These are phyloP conservation scores for Plasmodium blacklocki DNA, from an alignment of 169 alveolate genomes.

Conservation along the genomic window DNA sequence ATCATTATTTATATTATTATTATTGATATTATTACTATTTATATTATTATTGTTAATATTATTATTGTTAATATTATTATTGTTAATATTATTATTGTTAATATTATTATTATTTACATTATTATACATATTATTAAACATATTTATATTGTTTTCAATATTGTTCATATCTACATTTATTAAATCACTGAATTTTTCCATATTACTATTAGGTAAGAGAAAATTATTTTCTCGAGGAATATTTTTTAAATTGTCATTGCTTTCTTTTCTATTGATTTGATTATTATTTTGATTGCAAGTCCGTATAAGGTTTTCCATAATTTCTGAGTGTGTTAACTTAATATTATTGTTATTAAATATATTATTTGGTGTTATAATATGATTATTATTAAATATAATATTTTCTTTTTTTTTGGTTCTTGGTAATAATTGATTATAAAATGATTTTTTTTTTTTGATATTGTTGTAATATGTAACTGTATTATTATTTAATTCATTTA, in stretches of 20 bases:
- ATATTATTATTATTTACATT: not conserved
- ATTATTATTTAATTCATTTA: not conserved
- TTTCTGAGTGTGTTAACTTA: no score
- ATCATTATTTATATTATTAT: not conserved
- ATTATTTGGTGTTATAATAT: not conserved
- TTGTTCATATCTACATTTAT: slow-evolving; percentile 3
- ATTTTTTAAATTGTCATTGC: not conserved
- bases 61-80: not conserved
- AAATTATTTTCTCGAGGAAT: slow-evolving; percentile 6
- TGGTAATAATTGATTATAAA: slow-evolving; percentile 16
- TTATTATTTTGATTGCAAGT: not conserved
- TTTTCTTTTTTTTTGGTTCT: not conserved
- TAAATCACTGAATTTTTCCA: not conserved
- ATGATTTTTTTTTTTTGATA: not conserved
- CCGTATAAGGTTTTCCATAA: no score
- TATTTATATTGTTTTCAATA: not conserved
- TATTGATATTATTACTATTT: not conserved
- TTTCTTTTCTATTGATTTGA: not conserved
- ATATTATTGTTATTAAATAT: not conserved
- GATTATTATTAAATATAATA: not conserved
- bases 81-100: not conserved
- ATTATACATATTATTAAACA: not conserved
- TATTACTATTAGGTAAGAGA: not conserved
- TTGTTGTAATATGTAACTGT: not conserved
- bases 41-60: not conserved